Base-by-base conservation (phyloP, 1,284 basidiomycete genomes). In the Cutaneotrichosporon dermatis region DNA sequence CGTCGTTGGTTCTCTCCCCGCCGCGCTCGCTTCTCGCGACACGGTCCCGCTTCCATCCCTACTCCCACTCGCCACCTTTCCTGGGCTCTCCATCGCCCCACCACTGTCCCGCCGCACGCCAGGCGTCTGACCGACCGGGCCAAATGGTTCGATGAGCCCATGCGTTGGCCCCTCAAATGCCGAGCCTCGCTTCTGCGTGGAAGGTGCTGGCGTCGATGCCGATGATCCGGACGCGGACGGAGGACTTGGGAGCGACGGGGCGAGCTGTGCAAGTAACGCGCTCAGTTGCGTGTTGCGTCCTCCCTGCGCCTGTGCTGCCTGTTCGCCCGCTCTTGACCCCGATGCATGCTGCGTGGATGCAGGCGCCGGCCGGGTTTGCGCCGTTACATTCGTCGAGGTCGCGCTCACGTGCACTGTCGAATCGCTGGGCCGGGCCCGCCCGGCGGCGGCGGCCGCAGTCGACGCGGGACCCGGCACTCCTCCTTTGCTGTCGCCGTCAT, bases 121-220 rank as follows among this genome's bases (percentile, higher is more conserved):
- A 25, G 46, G 25, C 34, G 54, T 34, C 50, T 61, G 39, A 1
- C 58, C 62, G 3, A 75, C 68, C 1, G 73, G 73, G 6, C 73
- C 73, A 51, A 75, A 75, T 0, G 71, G 70, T 52, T 74, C 67
- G 8, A 75, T 67, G 41, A 72, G 54, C n/a, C 57, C 52, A 16
- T 59, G 54, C 41, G 58, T 16, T 4, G 65, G 50, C 11, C 62
- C 63, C 33, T 54, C 52, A 16, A 61, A 63, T 15, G 58, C 62
- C 15, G 61, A 60, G 58, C 53, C 10, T 36, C 53, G 57, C 16
- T 12, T 51, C 36, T 35, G 45, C 16, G 43, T 41, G 44, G 55
- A 48, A 13, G 16, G 9, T 25, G 57, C 43, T 9, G 58, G 13
- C 39, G 61, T 39, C 12, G 60, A 34, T 35, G 49, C 15, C 13